Percentiles rank a stretch among this genome's conserved stretches.
These are phyloP conservation scores for Bromus sterilis DNA, from an alignment of 176 grass and related monocot species.

Conservation along the genomic window DNA sequence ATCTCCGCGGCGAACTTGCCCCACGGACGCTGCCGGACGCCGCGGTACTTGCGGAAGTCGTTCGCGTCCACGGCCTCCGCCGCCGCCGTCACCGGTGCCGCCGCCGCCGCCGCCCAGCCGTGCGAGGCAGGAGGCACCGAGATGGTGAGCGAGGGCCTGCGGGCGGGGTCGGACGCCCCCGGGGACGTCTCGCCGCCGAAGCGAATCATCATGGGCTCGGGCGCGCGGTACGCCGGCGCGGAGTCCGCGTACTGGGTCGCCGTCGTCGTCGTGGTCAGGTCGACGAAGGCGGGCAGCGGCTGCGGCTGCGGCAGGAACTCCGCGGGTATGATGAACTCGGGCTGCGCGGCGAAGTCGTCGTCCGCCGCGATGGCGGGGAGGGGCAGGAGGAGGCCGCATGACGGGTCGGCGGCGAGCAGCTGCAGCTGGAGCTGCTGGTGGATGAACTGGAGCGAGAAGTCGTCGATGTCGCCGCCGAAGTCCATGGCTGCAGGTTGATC, in stretches of 20 bases:
- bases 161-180: constrained; percentile 22
- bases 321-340: constrained; percentile 23
- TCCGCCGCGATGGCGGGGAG: neutral
- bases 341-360: neutral
- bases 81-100: neutral
- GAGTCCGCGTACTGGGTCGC: constrained; percentile 6
- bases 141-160: neutral
- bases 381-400: constrained; percentile 3
- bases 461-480: constrained; percentile 32
- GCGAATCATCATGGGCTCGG: constrained; percentile 37
- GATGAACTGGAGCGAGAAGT: constrained; percentile 38
- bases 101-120: constrained; percentile 4
- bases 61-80: neutral
- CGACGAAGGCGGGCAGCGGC: constrained; percentile 8
- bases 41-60: constrained; percentile 68
- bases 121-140: constrained; percentile 25
- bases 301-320: neutral
- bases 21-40: constrained; percentile 81
- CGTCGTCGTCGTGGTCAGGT: no score
- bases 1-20: constrained; percentile 95
- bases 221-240: neutral
- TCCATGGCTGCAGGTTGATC: constrained; percentile 45
- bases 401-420: constrained; percentile 24
- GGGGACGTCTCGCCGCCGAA: constrained; percentile 35
- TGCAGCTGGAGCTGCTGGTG: constrained; percentile 31